Base-by-base conservation (phyloP, 371 early-diverging fungal genomes). In the Syncephalastrum contaminatum region DNA sequence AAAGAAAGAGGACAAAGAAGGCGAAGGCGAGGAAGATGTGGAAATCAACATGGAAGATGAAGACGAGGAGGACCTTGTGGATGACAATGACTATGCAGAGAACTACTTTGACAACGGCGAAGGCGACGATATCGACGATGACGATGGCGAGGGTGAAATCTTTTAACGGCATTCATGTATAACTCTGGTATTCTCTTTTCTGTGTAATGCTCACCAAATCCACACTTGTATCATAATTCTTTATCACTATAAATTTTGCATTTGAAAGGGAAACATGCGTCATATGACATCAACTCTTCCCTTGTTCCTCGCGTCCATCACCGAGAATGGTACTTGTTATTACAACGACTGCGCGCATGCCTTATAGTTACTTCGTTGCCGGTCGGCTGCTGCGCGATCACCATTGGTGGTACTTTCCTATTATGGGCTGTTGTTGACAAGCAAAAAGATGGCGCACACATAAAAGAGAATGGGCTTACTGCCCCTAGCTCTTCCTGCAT, bases 41-140 rank as follows among this genome's bases (percentile, higher is more conserved):
- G n/a, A 24, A 53, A 45, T 58, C 41, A 66, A 65, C 15, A 59
- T 45, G 13, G 72, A 74, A 18, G 66, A 73, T 27, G 80, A 77
- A 43, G 82, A 82, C 20, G 82, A 82, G 63, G 82, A 79, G 54
- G 80, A 82, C 5, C 43, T 70, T 36, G 66, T 72, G 4, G 82
- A 80, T 55, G 78, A 73, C 21, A 77, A 73, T 40, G 82, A 82
- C 60, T 77, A 82, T 67, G 73, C 64, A 18, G 68, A 75, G 58
- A 77, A 68, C 27, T 79, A 82, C 69, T 79, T 79, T 70, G 82
- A 82, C 53, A 77, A 82, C 54, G 82, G 75, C 39, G 75, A 76
- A 65, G 77, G 60, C 3, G 79, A 79, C 22, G 77, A 73, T 48
- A 50, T 63, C 53, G 79, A 77, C 53, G 81, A 73, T 42, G 77